Evolutionary conservation across 2,329 filamentous ascomycete genomes (phyloP).

Genomic region (Fusarium musae): DNA sequence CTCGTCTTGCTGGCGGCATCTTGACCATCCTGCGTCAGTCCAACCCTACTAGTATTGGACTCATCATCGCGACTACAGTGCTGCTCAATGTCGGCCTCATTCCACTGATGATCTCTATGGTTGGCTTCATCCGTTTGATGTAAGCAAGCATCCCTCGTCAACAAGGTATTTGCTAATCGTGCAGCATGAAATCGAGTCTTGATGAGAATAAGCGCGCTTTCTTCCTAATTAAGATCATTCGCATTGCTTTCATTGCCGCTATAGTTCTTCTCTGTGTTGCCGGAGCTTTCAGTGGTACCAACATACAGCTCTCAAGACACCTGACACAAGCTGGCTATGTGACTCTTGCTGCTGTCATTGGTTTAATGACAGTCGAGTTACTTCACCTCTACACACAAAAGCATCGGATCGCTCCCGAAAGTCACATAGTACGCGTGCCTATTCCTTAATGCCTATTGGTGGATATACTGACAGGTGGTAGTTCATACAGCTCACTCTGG

Average conservation of each 20-base stretch:
- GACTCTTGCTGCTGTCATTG: background rate
- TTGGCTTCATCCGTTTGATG: background rate
- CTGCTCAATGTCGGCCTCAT: background rate
- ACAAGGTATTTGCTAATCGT: rapidly evolving
- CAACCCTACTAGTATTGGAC: rapidly evolving
- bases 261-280: background rate
- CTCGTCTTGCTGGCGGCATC: background rate
- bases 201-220: background rate
- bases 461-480: background rate
- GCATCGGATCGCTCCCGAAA: background rate
- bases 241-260: background rate
- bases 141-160: rapidly evolving
- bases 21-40: background rate
- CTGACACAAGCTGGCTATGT: background rate
- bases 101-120: background rate
- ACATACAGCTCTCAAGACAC: background rate
- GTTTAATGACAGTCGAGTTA: background rate
- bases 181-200: background rate
- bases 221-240: rapidly evolving
- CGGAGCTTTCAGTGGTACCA: background rate
- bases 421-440: background rate
- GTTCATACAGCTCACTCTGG: background rate
- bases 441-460: rapidly evolving
- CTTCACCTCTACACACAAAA: background rate
- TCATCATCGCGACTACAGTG: background rate